Base-by-base conservation (phyloP, 331 rosid species). In the Telfairia occidentalis region DNA sequence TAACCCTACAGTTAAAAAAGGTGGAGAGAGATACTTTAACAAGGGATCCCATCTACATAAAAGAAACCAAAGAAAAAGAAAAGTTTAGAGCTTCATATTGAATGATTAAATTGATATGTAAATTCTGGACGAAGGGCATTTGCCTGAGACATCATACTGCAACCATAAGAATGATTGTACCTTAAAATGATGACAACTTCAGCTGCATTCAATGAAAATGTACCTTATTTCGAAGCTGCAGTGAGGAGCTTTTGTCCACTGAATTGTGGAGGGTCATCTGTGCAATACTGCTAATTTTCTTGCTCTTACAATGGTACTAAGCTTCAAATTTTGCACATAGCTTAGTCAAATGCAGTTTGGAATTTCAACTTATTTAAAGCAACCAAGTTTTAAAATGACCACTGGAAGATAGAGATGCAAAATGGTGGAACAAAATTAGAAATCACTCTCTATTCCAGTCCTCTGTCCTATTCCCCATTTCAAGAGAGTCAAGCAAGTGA, bases 191-290 rank as follows among this genome's bases (percentile, higher is more conserved):
- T 66, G 54, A 42, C 53, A 66, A 3, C 34, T 53, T 23, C 73
- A 46, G 75, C 26, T 70, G 45, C 75, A 70, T 70, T 70, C 9
- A 70, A 70, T 70, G 28, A 45, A 70, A 70, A 26, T 70, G 75
- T 70, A 70, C 40, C 75, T 7, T 26, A 45, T 16, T 45, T 45
- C 35, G 42, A 70, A 70, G 57, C 75, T 45, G 58, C 75, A 70
- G 50, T 11, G 15, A 45, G 40, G 11, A 70, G 55, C 74, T 24
- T 70, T 70, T 70, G 55, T 46, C 45, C 75, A 1, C 38, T 24
- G 55, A 69, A 38, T 38, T 69, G 34, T 69, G 5, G 38, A 69
- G 74, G 46, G 34, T 26, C 34, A 40, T 53, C 73, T 40, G 53
- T 24, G 35, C 23, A 40, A 10, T 21, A 64, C 2, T 40, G 5